Percentiles rank a stretch among this genome's conserved stretches.
Conservation (phyloP, 305 asterid genomes). For the Rubia occidens region DNA sequence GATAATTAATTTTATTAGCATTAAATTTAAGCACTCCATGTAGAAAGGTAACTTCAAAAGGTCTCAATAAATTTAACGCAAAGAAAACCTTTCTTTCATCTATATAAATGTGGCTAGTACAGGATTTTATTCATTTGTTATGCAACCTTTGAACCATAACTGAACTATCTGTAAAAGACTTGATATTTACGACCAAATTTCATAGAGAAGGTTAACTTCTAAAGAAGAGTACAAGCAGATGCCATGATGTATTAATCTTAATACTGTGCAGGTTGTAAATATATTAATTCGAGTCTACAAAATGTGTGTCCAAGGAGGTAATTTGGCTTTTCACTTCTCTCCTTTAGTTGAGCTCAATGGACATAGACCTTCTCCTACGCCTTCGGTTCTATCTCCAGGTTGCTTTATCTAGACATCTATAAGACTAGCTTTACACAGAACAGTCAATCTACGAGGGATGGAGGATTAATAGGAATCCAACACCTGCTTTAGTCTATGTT, state of each 20-base stretch:
- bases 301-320: neutral
- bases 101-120: neutral
- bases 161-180: neutral
- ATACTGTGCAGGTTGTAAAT: neutral
- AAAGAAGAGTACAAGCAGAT: neutral
- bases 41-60: neutral
- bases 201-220: neutral
- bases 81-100: neutral
- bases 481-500: too few relatives aligned
- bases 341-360: too few relatives aligned
- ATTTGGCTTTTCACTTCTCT: neutral
- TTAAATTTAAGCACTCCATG: neutral
- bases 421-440: too few relatives aligned
- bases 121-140: neutral
- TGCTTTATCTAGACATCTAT: too few relatives aligned
- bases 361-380: too few relatives aligned
- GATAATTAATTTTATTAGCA: neutral
- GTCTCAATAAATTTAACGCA: neutral
- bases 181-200: neutral
- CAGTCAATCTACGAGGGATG: too few relatives aligned
- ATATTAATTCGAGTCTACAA: neutral
- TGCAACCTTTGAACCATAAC: neutral
- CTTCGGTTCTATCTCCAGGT: too few relatives aligned
- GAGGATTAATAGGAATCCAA: too few relatives aligned
- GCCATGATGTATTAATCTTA: neutral